Conservation (phyloP, 2,329 filamentous ascomycete genomes). For the Tolypocladium amazonense region DNA sequence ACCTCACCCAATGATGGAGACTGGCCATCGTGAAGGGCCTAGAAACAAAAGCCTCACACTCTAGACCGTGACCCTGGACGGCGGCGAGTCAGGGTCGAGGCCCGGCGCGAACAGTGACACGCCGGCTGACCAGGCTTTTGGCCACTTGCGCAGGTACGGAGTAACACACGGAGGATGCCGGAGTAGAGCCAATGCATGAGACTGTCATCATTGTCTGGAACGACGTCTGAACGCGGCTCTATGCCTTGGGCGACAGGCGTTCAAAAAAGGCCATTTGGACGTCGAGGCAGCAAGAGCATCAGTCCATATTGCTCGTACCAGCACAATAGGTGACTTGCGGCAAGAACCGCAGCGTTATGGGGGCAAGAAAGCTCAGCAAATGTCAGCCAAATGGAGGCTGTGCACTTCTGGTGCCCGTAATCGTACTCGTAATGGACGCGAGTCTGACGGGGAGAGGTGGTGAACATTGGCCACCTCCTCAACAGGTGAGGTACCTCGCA, state of each 20-base stretch:
- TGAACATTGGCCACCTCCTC: too few relatives aligned
- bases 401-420: too few relatives aligned
- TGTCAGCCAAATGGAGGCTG: not conserved
- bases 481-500: not conserved
- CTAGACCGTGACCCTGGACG: not conserved
- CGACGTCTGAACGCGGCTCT: not conserved
- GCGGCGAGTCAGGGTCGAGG: not conserved
- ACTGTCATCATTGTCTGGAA: not conserved
- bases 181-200: not conserved
- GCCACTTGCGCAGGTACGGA: not conserved
- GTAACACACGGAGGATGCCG: not conserved
- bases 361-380: not conserved
- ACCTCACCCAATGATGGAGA: not conserved
- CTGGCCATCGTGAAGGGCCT: not conserved
- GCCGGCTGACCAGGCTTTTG: not conserved
- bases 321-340: too few relatives aligned
- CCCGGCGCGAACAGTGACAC: not conserved
- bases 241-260: not conserved
- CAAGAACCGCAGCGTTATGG: not conserved
- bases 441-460: too few relatives aligned
- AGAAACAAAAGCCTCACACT: not conserved
- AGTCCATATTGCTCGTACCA: too few relatives aligned
- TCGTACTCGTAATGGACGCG: not conserved
- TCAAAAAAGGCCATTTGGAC: too few relatives aligned
- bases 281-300: not conserved